Base-by-base conservation (phyloP, 192 early-diverging fungal genomes). In the Geranomyces variabilis region DNA sequence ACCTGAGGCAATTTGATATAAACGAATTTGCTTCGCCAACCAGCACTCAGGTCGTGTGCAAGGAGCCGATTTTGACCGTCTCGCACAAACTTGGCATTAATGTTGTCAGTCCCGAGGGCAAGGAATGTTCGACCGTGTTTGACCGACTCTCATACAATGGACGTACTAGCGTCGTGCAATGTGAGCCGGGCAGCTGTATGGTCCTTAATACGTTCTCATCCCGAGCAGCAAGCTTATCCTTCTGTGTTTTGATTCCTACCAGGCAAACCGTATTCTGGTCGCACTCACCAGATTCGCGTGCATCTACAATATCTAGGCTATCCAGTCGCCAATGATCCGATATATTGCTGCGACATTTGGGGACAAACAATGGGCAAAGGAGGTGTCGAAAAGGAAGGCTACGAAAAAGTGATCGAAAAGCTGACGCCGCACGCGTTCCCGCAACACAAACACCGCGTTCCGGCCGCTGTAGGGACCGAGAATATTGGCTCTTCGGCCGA, bases 201-300 rank as follows among this genome's bases (percentile, higher is more conserved):
- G 13, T 45, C 22, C 22, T 68, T 12, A 33, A 41, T 45, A 5
- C 10, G 36, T 41, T 41, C 36, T 41, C 10, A 3, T 41, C 5
- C 36, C 36, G 36, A 41, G n/a, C n/a, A n/a, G n/a, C n/a, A n/a
- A n/a, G n/a, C n/a, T n/a, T n/a, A n/a, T n/a, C n/a, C n/a, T n/a
- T n/a, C n/a, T n/a, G n/a, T n/a, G n/a, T n/a, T n/a, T n/a, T n/a
- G n/a, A n/a, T n/a, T n/a, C n/a, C n/a, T n/a, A n/a, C n/a, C n/a
- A 83, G 82, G 83, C 68, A 70, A 84, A 70, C 97, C 97, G 0
- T 73, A 93, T 19, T 97, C 96, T 0, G 97, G 97, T 1, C 81
- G 97, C 31, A 97, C 96, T 14, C 97, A 99, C 66, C 97, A 99
- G 80, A 97, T 99, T 67, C 89, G 97, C 34, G 96, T 99, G 48